Conservation (phyloP, 176 grass and related monocot species). For the Triticum dicoccoides region DNA sequence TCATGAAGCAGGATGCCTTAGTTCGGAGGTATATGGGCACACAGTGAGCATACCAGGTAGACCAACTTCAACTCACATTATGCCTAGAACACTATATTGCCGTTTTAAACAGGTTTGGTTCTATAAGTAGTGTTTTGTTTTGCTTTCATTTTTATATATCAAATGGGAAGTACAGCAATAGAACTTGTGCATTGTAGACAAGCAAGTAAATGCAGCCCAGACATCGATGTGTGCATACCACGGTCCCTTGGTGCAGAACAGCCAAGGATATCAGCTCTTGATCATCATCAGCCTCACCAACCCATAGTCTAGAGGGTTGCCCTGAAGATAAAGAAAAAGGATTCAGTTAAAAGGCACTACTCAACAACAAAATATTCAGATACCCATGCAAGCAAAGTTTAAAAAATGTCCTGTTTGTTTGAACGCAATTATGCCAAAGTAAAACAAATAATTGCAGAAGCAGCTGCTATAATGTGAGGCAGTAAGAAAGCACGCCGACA, state of each 20-base stretch:
- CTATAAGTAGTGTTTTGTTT: conserved; percentile 1
- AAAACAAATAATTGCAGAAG: conserved; percentile 13
- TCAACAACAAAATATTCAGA: conserved; percentile 15
- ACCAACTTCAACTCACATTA: conserved; percentile 16
- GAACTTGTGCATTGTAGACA: conserved; percentile 7
- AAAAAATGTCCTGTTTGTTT: conserved; percentile 16
- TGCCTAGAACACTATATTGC: neutral
- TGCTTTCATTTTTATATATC: conserved; percentile 4
- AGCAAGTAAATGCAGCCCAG: conserved; percentile 15
- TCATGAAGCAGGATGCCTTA: conserved; percentile 13
- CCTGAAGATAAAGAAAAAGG: conserved; percentile 46
- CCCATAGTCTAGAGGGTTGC: conserved; percentile 61
- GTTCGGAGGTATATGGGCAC: neutral
- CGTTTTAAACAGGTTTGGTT: conserved; percentile 9
- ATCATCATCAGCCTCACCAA: conserved; percentile 75
- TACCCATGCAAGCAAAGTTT: conserved; percentile 11
- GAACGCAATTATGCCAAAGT: neutral
- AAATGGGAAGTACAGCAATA: conserved; percentile 20
- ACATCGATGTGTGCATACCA: conserved; percentile 41
- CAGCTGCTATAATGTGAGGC: neutral
- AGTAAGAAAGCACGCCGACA: neutral
- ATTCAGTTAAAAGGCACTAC: conserved; percentile 14
- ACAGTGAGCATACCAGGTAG: neutral
- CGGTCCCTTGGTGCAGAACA: conserved; percentile 55
- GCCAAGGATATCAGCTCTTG: conserved; percentile 76